These are phyloP conservation scores for Ambrosia trifida DNA, from an alignment of 129 eudicot species.

Conservation along the genomic window DNA sequence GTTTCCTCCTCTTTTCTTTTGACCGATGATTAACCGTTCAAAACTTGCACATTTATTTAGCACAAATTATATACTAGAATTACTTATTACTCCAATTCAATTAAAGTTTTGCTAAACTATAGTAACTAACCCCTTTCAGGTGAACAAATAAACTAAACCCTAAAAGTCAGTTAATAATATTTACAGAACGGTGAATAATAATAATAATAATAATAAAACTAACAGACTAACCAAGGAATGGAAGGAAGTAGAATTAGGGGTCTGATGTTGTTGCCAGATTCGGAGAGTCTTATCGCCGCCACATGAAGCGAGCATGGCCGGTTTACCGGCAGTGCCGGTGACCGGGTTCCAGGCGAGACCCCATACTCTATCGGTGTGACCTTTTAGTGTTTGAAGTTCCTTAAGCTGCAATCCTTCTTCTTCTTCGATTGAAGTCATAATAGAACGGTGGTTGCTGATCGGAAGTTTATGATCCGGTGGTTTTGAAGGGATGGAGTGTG, in stretches of 20 bases:
- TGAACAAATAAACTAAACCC: background rate
- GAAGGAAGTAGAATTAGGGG: conserved; percentile 52
- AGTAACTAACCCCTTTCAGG: no score
- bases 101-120: background rate
- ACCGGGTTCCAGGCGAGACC: conserved; percentile 88
- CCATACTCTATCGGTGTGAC: conserved; percentile 95
- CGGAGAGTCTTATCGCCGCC: conserved; percentile 88
- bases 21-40: no score
- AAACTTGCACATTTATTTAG: no score
- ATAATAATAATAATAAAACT: no score
- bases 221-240: conserved; percentile 54
- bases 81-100: background rate
- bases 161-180: background rate
- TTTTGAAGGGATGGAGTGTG: conserved; percentile 17
- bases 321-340: conserved; percentile 54
- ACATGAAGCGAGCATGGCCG: conserved; percentile 82
- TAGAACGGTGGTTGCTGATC: conserved; percentile 1
- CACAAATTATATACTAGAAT: no score
- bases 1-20: no score
- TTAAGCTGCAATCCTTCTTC: conserved; percentile 50
- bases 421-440: conserved; percentile 48
- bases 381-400: conserved; percentile 71
- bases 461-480: background rate
- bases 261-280: conserved; percentile 81
- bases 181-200: background rate